Base-by-base conservation (phyloP, 2,329 filamentous ascomycete species). In the Diaporthe ampelina region DNA sequence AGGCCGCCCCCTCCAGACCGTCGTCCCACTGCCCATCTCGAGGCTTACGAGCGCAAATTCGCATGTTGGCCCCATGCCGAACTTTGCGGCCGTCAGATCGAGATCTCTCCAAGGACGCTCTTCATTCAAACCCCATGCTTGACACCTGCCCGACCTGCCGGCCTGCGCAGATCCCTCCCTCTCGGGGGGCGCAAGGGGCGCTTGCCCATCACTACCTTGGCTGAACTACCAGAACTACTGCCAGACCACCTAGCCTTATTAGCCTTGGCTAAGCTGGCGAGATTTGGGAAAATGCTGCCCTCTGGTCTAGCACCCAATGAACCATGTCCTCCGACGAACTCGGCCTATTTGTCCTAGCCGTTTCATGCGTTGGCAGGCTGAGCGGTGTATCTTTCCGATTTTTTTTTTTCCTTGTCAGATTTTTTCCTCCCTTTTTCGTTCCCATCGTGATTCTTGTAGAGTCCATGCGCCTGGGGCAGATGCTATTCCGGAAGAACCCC, bases 121-220 rank as follows among this genome's bases (percentile, higher is more conserved):
- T 15, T 67, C 29, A 67, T 67, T 26, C 45, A 67, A 67, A 67
- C 35, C 63, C 63, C 63, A 67, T 67, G 63, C 63, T 67, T 67
- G 63, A 67, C 63, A 67, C 63, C 45, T 67, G 63, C 63, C 63
- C 29, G 32, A 37, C 63, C 45, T 37, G 63, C 21, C 29, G 32
- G 24, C 63, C 29, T 37, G 63, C 21, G 63, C 63, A 67, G 63
- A 67, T 67, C 63, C 63, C 45, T 35, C 61, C 61, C 40, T 35
- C 45, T 45, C 29, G 29, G 1, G 21, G 9, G 29, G 63, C 29
- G 45, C 63, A 67, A 67, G 61, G 61, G 45, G 61, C 45, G 61
- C 61, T 67, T 67, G 61, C 29, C 29, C 61, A 37, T 67, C 61
- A 32, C 61, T 21, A 67, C 61, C 61, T 52, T 67, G 45, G 45